Percentiles rank a stretch among this genome's conserved stretches.
These are phyloP conservation scores for Paracoccidioides lutzii DNA, from an alignment of 2,329 filamentous ascomycete species.

Conservation along the genomic window DNA sequence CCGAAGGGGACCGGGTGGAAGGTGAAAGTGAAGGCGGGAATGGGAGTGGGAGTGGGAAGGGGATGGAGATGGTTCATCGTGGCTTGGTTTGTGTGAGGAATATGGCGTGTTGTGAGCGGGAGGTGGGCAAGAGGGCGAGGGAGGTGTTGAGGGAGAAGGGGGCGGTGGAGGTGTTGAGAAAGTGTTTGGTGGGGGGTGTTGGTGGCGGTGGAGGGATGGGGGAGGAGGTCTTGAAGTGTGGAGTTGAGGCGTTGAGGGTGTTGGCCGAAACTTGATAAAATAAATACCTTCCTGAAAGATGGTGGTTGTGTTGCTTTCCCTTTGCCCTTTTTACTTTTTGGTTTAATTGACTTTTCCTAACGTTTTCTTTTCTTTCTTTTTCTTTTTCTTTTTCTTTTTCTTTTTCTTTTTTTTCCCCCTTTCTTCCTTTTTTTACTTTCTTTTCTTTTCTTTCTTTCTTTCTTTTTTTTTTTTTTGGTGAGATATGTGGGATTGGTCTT, in stretches of 20 bases:
- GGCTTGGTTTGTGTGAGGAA: constrained; percentile 67
- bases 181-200: constrained; percentile 29
- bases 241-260: constrained; percentile 59
- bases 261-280: constrained; percentile 30
- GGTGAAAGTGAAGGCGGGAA: constrained; percentile 16
- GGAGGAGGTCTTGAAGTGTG: constrained; percentile 60
- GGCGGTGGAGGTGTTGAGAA: constrained; percentile 56
- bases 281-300: not conserved
- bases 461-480: not conserved
- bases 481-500: no score
- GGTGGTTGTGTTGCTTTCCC: constrained; percentile 1
- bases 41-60: constrained; percentile 39
- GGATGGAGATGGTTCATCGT: constrained; percentile 43
- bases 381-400: constrained; percentile 1
- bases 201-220: constrained; percentile 42
- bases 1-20: constrained; percentile 22
- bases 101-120: constrained; percentile 53
- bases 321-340: constrained; percentile 10
- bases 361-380: not conserved
- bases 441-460: constrained; percentile 1
- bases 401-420: not conserved
- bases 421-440: not conserved
- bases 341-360: not conserved
- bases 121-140: constrained; percentile 48
- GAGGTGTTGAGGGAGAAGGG: constrained; percentile 48